These are phyloP conservation scores for Aspergillus brasiliensis DNA, from an alignment of 2,329 filamentous ascomycete species.

Conservation along the genomic window DNA sequence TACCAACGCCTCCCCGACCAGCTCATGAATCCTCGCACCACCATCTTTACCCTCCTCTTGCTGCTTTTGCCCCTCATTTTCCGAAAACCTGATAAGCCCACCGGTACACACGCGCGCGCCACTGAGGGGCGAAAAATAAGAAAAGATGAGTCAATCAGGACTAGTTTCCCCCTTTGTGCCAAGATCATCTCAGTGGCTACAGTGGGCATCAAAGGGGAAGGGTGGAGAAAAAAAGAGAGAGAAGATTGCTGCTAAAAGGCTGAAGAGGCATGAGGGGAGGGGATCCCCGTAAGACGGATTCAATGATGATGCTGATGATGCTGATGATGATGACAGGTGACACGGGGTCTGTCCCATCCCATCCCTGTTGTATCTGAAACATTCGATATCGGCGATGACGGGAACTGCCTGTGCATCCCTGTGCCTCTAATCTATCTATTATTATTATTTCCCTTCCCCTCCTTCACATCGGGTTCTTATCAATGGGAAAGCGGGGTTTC, in stretches of 20 bases:
- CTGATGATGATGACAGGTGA: slow-evolving; percentile 2
- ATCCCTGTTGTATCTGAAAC: slow-evolving; percentile 4
- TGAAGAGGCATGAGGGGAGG: no score
- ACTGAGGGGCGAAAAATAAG: slow-evolving; percentile 3
- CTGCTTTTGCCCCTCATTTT: slow-evolving; percentile 1
- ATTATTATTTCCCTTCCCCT: neutral
- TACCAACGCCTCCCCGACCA: slow-evolving; percentile 1
- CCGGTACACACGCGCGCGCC: slow-evolving; percentile 1
- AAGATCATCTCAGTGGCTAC: neutral
- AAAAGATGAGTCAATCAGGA: slow-evolving; percentile 10
- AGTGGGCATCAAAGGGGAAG: neutral
- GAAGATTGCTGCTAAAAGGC: neutral
- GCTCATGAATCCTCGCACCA: neutral
- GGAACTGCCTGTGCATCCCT: neutral
- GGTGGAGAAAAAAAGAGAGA: neutral
- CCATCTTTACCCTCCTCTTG: neutral
- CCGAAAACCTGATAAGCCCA: neutral
- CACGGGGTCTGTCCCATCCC: neutral
- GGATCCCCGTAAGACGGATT: neutral
- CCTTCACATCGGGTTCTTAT: neutral
- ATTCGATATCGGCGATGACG: neutral
- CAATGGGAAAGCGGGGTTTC: slow-evolving; percentile 1
- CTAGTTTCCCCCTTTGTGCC: slow-evolving; percentile 3
- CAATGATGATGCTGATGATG: no score
- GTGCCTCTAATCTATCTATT: neutral